Conservation (phyloP, 1,284 basidiomycete species). For the Apiotrichum porosum region DNA sequence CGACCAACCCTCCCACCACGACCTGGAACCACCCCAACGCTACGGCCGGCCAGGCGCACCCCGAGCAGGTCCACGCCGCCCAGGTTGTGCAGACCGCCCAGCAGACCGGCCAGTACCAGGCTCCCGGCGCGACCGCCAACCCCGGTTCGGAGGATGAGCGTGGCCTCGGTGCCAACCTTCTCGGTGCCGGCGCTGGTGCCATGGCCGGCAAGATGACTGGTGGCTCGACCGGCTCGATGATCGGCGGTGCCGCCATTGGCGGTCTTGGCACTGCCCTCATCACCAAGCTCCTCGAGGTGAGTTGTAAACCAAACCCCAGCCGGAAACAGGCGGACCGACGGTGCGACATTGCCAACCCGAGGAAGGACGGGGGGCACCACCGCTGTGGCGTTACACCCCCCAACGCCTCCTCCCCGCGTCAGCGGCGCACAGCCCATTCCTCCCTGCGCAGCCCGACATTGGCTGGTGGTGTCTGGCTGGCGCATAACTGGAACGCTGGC, state of each 20-base stretch:
- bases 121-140: neutral
- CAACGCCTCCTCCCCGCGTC: too few species aligned
- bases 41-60: conserved; percentile 27
- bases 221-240: neutral
- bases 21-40: conserved; percentile 33
- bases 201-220: neutral
- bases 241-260: conserved; percentile 5
- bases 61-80: conserved; percentile 27
- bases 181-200: neutral
- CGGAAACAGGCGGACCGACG: too few species aligned
- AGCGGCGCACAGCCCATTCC: too few species aligned
- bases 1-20: conserved; percentile 35
- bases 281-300: conserved; percentile 1
- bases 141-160: conserved; percentile 4
- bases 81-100: conserved; percentile 8
- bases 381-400: too few species aligned
- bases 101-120: conserved; percentile 6
- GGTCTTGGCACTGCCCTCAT: conserved; percentile 7
- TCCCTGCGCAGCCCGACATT: too few species aligned
- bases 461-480: too few species aligned
- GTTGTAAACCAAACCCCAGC: too few species aligned
- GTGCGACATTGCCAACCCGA: too few species aligned
- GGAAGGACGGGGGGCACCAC: too few species aligned
- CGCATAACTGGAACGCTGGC: too few species aligned
- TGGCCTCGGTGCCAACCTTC: conserved; percentile 7